These are phyloP conservation scores for Dimocarpus longan DNA, from an alignment of 345 rosid species.

Conservation along the genomic window DNA sequence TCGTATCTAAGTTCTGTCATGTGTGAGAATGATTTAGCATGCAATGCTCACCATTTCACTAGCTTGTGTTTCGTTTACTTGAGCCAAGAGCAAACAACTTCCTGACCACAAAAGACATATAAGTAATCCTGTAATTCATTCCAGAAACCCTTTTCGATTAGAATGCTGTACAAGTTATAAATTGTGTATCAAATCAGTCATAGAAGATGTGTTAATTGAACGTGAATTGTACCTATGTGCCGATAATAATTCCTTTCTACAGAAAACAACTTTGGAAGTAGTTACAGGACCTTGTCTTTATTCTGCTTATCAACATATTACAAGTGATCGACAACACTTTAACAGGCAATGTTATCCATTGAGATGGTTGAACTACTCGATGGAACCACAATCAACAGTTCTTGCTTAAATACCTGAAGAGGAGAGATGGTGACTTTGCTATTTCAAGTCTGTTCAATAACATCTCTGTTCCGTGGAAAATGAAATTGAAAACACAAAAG, in stretches of 20 bases:
- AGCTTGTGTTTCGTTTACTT: neutral
- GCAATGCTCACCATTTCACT: neutral
- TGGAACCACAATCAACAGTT: constrained; percentile 34
- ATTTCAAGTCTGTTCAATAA: constrained; percentile 2
- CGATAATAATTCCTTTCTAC: neutral
- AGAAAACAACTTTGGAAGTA: neutral
- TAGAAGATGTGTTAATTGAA: neutral
- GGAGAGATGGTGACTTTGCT: constrained; percentile 7
- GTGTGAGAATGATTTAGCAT: neutral
- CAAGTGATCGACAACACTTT: constrained; percentile 7
- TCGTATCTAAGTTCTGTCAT: neutral
- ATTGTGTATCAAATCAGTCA: neutral
- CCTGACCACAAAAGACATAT: neutral
- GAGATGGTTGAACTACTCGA: constrained; percentile 18
- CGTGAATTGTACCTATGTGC: neutral
- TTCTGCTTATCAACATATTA: neutral
- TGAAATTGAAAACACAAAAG: neutral
- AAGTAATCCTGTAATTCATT: neutral
- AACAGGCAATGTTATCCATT: constrained; percentile 18
- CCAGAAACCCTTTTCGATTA: neutral
- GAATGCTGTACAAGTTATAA: constrained; percentile 4
- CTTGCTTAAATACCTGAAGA: constrained; percentile 48
- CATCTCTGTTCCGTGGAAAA: neutral
- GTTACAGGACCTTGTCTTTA: neutral
- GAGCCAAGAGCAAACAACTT: neutral